Percentiles rank a stretch among this genome's conserved stretches.
Conservation (phyloP, 2,329 filamentous ascomycete species). For the Stagonosporopsis chrysanthemi region DNA sequence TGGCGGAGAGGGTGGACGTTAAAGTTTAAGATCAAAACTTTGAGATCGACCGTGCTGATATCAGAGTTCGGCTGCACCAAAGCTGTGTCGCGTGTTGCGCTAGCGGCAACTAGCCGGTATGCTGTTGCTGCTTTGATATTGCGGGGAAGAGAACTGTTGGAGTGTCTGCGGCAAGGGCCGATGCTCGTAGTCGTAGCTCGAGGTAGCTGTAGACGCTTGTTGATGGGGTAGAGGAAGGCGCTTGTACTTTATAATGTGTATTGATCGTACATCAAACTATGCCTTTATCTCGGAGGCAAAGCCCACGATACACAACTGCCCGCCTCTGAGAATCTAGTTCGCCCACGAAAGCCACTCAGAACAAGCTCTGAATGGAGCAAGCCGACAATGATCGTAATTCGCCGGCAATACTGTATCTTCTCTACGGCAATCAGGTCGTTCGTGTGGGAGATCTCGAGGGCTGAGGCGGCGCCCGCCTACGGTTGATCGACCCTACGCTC, state of each 20-base stretch:
- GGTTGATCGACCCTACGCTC: slow-evolving; percentile 40
- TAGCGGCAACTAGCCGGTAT: slow-evolving; percentile 17
- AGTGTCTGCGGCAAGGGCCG: neutral
- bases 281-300: slow-evolving; percentile 38
- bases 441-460: slow-evolving; percentile 25
- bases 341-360: slow-evolving; percentile 23
- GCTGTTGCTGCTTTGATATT: slow-evolving; percentile 17
- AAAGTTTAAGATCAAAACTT: neutral
- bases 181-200: neutral
- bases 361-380: slow-evolving; percentile 36
- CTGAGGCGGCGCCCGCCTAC: slow-evolving; percentile 29
- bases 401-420: slow-evolving; percentile 33
- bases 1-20: neutral
- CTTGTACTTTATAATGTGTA: slow-evolving; percentile 17
- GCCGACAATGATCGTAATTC: slow-evolving; percentile 40
- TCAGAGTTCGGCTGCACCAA: slow-evolving; percentile 4
- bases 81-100: slow-evolving; percentile 12
- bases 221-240: neutral
- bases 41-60: slow-evolving; percentile 4
- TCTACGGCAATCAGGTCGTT: slow-evolving; percentile 33
- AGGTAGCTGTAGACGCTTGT: slow-evolving; percentile 3
- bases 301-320: slow-evolving; percentile 40
- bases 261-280: slow-evolving; percentile 15
- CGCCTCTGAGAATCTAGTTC: slow-evolving; percentile 29
- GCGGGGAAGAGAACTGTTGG: slow-evolving; percentile 8